Conservation (phyloP, 306 rosid species). For the Cucumis hystrix region DNA sequence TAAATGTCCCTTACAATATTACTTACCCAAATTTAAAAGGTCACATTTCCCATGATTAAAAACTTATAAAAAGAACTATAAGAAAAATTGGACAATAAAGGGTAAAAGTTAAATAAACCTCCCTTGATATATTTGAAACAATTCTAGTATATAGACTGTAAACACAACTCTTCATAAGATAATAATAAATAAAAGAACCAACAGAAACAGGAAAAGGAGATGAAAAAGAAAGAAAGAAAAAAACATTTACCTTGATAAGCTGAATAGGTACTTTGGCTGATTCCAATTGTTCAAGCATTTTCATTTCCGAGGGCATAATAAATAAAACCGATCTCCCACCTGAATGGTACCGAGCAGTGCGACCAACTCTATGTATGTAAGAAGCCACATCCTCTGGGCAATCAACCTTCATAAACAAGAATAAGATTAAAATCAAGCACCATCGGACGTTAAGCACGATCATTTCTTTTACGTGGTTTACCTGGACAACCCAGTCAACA, state of each 20-base stretch:
- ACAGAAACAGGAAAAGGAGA: neutral
- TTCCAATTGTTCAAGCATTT: constrained; percentile 62
- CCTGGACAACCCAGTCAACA: constrained; percentile 99
- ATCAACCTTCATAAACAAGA: constrained; percentile 45
- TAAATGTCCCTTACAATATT: neutral
- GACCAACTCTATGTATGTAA: constrained; percentile 95
- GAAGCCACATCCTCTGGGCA: constrained; percentile 83
- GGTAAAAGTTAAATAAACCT: neutral
- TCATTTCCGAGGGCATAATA: constrained; percentile 62
- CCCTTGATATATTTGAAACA: neutral
- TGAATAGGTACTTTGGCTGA: constrained; percentile 66
- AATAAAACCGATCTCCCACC: constrained; percentile 71
- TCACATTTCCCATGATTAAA: neutral
- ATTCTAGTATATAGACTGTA: neutral
- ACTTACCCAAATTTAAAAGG: neutral
- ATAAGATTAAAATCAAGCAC: neutral
- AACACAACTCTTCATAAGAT: neutral
- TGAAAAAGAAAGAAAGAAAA: constrained; percentile 8
- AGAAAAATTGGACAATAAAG: neutral
- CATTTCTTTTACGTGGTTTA: constrained; percentile 11
- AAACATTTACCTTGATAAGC: constrained; percentile 39
- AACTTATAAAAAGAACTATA: neutral
- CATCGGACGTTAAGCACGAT: neutral
- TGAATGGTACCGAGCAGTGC: constrained; percentile 80
- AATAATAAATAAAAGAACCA: neutral